phyloP scores from a whole-genome alignment of 1,284 basidiomycete species.

The Exsudoporus floridanus region DNA sequence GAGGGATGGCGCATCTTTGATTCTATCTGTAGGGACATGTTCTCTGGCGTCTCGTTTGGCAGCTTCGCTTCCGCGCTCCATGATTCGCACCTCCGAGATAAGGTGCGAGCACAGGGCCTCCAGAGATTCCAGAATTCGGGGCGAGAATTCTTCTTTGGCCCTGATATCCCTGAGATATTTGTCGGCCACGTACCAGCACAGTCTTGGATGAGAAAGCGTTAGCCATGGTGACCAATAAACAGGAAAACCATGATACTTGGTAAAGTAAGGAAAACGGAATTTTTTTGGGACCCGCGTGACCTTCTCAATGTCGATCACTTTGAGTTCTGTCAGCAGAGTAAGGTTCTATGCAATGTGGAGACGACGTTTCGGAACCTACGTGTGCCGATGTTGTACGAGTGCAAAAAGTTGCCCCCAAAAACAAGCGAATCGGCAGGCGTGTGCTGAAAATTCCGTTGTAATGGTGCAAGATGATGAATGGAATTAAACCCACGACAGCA shows the following conservation, averaged over 20 bases:
- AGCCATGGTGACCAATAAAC: conserved; percentile 1
- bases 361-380: conserved; percentile 48
- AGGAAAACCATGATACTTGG: conserved; percentile 51
- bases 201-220: conserved; percentile 42
- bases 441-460: conserved; percentile 49
- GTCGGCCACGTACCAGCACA: conserved; percentile 89
- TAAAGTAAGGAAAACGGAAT: conserved; percentile 88
- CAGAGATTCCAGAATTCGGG: conserved; percentile 72
- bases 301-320: conserved; percentile 88
- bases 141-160: conserved; percentile 54
- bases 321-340: conserved; percentile 59
- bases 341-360: conserved; percentile 1
- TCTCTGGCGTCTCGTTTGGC: conserved; percentile 74
- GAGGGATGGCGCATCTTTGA: conserved; percentile 75
- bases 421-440: conserved; percentile 92
- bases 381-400: conserved; percentile 75
- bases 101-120: conserved; percentile 73
- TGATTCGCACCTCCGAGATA: conserved; percentile 67
- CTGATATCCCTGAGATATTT: conserved; percentile 74
- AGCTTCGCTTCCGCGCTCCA: conserved; percentile 64
- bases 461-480: neutral
- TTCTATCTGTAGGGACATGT: conserved; percentile 74
- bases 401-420: conserved; percentile 96
- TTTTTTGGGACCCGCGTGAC: conserved; percentile 92
- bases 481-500: conserved; percentile 70